Percentiles rank a stretch among this genome's conserved stretches.
Evolutionary conservation across 1,284 basidiomycete genomes (phyloP).

Genomic region (Boletus nobilissimus): DNA sequence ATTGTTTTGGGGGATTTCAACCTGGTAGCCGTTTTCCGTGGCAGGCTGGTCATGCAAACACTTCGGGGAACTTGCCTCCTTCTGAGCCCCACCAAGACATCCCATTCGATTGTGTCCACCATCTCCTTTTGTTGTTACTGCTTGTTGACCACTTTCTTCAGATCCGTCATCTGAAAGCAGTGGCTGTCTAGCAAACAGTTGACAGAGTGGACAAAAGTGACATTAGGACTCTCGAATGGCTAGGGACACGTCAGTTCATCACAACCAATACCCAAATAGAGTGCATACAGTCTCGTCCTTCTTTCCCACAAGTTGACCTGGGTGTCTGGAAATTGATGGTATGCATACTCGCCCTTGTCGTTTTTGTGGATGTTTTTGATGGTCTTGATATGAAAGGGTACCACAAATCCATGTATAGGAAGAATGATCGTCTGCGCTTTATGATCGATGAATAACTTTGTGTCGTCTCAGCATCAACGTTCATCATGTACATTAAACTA

Average conservation of each 20-base stretch:
- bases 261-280: neutral
- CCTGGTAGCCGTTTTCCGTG: slow-evolving; percentile 91
- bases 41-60: slow-evolving; percentile 92
- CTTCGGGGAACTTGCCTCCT: slow-evolving; percentile 88
- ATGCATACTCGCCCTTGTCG: slow-evolving; percentile 95
- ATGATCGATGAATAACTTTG: slow-evolving; percentile 90
- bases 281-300: slow-evolving; percentile 91
- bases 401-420: slow-evolving; percentile 93
- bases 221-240: slow-evolving; percentile 98
- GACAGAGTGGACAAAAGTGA: slow-evolving; percentile 95
- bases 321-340: slow-evolving; percentile 99
- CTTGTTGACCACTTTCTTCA: slow-evolving; percentile 98
- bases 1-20: slow-evolving; percentile 99
- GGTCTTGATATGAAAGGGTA: slow-evolving; percentile 98
- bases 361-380: slow-evolving; percentile 99
- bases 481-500: neutral
- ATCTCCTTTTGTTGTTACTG: slow-evolving; percentile 97
- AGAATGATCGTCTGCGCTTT: slow-evolving; percentile 90
- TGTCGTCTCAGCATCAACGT: slow-evolving; percentile 17
- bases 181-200: slow-evolving; percentile 91
- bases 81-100: slow-evolving; percentile 86
- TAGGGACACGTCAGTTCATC: slow-evolving; percentile 45
- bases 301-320: slow-evolving; percentile 95
- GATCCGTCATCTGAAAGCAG: slow-evolving; percentile 93
- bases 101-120: slow-evolving; percentile 98